Evolutionary conservation across 306 rosid genomes (phyloP).

Genomic region (Sicyos edulis): DNA sequence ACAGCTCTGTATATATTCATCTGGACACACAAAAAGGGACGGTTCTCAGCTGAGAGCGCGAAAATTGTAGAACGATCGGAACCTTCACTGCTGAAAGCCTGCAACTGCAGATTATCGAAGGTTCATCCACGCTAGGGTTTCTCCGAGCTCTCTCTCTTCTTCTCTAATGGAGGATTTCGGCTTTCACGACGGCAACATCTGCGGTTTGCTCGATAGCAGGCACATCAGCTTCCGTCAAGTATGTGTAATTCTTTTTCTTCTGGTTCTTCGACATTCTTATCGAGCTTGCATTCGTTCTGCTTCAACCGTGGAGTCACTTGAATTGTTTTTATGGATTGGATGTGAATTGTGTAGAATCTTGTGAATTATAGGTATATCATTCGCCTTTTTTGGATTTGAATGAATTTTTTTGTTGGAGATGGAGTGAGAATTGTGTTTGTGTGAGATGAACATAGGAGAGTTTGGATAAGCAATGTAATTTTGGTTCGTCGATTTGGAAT

Average conservation of each 20-base stretch:
- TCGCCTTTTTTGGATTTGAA: slow-evolving; percentile 7
- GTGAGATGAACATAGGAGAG: background rate
- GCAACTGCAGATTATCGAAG: slow-evolving; percentile 27
- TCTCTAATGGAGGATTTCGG: slow-evolving; percentile 55
- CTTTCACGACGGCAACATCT: slow-evolving; percentile 63
- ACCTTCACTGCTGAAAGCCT: slow-evolving; percentile 29
- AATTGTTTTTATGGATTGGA: background rate
- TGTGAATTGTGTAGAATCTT: slow-evolving; percentile 3
- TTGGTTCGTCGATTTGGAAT: slow-evolving; percentile 12
- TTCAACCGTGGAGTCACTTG: background rate
- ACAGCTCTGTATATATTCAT: background rate
- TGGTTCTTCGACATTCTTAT: background rate
- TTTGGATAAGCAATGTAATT: background rate
- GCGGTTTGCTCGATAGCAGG: slow-evolving; percentile 48
- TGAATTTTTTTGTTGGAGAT: slow-evolving; percentile 4
- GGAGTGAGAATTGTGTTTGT: background rate
- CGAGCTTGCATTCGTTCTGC: background rate
- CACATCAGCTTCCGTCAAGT: slow-evolving; percentile 47
- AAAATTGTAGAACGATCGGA: slow-evolving; percentile 23
- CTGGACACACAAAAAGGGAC: background rate
- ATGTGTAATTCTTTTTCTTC: slow-evolving; percentile 5
- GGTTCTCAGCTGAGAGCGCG: slow-evolving; percentile 15
- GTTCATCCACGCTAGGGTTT: slow-evolving; percentile 27
- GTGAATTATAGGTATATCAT: background rate
- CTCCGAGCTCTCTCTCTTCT: background rate